Conservation (phyloP, 192 early-diverging fungal genomes). For the Irineochytrium annulatum region DNA sequence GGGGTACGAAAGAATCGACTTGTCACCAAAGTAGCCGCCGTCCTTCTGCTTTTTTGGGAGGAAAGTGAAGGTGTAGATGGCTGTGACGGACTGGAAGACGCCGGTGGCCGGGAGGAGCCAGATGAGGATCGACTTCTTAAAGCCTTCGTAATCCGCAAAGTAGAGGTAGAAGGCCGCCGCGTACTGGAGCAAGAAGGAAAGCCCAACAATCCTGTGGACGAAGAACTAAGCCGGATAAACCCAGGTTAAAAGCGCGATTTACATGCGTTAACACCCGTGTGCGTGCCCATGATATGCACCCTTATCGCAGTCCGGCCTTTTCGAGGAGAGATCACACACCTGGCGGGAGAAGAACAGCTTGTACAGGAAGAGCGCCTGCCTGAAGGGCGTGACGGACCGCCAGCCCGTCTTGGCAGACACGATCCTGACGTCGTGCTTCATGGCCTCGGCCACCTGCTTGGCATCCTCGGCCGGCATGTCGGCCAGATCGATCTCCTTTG, state of each 20-base stretch:
- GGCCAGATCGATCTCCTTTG: too few species aligned
- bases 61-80: constrained; percentile 23
- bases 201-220: constrained; percentile 14
- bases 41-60: constrained; percentile 22
- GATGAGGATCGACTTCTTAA: constrained; percentile 8
- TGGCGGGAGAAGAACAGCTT: constrained; percentile 3
- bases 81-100: constrained; percentile 18
- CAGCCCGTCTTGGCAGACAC: neutral
- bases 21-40: constrained; percentile 26
- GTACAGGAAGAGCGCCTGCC: constrained; percentile 1
- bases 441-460: constrained; percentile 1
- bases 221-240: constrained; percentile 14
- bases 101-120: constrained; percentile 25
- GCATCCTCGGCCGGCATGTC: constrained; percentile 1
- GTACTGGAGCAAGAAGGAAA: constrained; percentile 20
- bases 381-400: neutral
- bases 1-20: constrained; percentile 19
- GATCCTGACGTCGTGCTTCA: constrained; percentile 1
- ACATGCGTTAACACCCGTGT: too few species aligned
- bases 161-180: constrained; percentile 14
- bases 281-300: too few species aligned
- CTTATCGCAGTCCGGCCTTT: neutral
- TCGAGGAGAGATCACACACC: neutral
- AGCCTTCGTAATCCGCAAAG: constrained; percentile 21
- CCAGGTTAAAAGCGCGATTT: constrained; percentile 10